Base-by-base conservation (phyloP, 495 filamentous ascomycete genomes). In the Paragyromitra xinjiangensis region DNA sequence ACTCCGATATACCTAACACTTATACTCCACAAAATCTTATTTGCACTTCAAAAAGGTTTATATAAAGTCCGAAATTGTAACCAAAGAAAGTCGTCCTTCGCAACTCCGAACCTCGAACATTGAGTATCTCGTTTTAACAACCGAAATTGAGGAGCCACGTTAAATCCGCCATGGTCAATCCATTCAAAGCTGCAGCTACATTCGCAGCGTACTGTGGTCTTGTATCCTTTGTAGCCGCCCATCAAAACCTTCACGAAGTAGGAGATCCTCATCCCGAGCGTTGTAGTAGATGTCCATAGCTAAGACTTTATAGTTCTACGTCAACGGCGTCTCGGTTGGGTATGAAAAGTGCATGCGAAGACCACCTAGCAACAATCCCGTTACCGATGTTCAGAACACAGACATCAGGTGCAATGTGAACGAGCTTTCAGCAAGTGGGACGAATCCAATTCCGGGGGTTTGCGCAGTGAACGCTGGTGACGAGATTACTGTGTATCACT, bases 291-390 rank as follows among this genome's bases (percentile, higher is more conserved):
- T 3, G 5, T 45, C 34, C 29, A 73, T 64, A 45, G 11, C 68
- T 56, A 65, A 76, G 12, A 9, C 37, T 42, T 39, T 7, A 16
- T 16, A 84, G 73, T 84, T 84, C 63, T 84, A 72, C 69, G 79
- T 84, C 40, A 84, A 84, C 19, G 83, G 78, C 40, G 81, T 80
- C 61, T 77, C 82, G 48, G 82, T 82, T 24, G 83, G 82, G 8
- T 84, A 84, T 45, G 78, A 84, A 66, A 80, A 81, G 50, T 83
- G 82, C 11, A 85, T 84, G 59, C 81, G 83, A 24, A 82, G 82
- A 39, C 75, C 83, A n/a, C 83, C 83, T 6, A 82, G 79, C 45
- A 84, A 84, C 76, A 84, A 69, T 58, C 83, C 83, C 4, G 82
- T 83, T 34, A 76, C 66, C 6, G 73, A 71, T 65, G 66, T 76